These are phyloP conservation scores for Aureobasidium sp. DNA, from an alignment of 2,329 filamentous ascomycete species.

Conservation along the genomic window DNA sequence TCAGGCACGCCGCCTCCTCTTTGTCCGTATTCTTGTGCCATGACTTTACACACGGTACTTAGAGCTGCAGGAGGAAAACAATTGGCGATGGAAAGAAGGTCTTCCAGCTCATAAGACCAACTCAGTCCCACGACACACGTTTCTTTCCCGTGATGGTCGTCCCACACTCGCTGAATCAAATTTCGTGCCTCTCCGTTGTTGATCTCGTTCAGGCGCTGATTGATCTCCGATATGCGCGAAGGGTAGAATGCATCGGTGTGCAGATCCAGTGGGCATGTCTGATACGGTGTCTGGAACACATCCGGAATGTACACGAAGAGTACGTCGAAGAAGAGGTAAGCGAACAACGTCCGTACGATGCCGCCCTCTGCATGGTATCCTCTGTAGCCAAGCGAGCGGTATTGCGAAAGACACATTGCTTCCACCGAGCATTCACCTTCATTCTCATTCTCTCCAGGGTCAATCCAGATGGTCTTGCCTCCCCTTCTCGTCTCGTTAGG, in stretches of 20 bases:
- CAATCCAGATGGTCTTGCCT: slow-evolving; percentile 80
- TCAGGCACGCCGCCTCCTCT: slow-evolving; percentile 85
- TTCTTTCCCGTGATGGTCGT: slow-evolving; percentile 56
- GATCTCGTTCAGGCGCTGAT: slow-evolving; percentile 76
- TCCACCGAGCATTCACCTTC: slow-evolving; percentile 78
- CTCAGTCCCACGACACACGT: slow-evolving; percentile 88
- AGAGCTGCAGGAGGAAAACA: slow-evolving; percentile 77
- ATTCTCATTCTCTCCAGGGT: slow-evolving; percentile 40
- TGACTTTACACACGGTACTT: slow-evolving; percentile 79
- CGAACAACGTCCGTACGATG: slow-evolving; percentile 74
- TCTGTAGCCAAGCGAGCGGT: slow-evolving; percentile 78
- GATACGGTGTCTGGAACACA: slow-evolving; percentile 92
- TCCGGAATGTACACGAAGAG: slow-evolving; percentile 91
- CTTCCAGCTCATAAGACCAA: slow-evolving; percentile 75
- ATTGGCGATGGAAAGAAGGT: slow-evolving; percentile 67
- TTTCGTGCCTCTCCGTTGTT: slow-evolving; percentile 66
- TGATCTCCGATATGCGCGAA: slow-evolving; percentile 79
- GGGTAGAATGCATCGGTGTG: slow-evolving; percentile 91
- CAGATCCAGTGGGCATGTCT: slow-evolving; percentile 87
- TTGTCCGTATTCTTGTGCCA: slow-evolving; percentile 89
- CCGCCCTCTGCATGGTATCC: slow-evolving; percentile 91
- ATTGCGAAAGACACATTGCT: slow-evolving; percentile 84
- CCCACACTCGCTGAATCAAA: slow-evolving; percentile 62
- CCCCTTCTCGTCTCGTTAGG: slow-evolving; percentile 31
- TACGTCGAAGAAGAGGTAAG: slow-evolving; percentile 87